phyloP scores from a whole-genome alignment of 2,329 filamentous ascomycete genomes.

The Pseudogymnoascus sp. region DNA sequence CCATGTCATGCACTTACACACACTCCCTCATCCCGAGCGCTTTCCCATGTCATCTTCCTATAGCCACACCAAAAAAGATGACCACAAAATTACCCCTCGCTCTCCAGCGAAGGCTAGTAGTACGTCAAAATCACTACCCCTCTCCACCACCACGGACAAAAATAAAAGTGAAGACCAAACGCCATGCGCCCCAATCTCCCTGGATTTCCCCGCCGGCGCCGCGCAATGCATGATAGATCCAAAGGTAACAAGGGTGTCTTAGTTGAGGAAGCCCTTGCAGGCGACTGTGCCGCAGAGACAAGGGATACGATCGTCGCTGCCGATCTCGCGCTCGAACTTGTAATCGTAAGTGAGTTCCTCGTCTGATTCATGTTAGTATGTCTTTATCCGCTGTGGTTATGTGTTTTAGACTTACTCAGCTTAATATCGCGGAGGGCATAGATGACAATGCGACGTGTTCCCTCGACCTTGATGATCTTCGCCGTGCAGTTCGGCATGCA shows the following conservation, averaged over 20 bases:
- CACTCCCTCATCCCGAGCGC: background rate
- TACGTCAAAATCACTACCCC: background rate
- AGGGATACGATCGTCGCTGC: constrained; percentile 88
- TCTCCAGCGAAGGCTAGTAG: background rate
- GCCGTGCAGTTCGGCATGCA: constrained; percentile 98
- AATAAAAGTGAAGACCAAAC: background rate
- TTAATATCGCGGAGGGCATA: constrained; percentile 93
- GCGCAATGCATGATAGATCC: constrained; percentile 5
- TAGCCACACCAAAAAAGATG: background rate
- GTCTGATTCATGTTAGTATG: constrained; percentile 46
- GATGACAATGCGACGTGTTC: constrained; percentile 96
- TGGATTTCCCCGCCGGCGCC: constrained; percentile 3
- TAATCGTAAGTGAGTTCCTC: constrained; percentile 99
- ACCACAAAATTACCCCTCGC: background rate
- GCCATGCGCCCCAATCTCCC: constrained; percentile 4
- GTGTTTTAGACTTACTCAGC: constrained; percentile 62
- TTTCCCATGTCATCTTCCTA: background rate
- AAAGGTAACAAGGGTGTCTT: constrained; percentile 26
- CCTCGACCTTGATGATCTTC: constrained; percentile 98
- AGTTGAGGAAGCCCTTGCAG: constrained; percentile 99
- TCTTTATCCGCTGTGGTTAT: background rate
- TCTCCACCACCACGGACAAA: background rate
- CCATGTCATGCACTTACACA: constrained; percentile 6
- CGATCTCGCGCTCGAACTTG: constrained; percentile 97
- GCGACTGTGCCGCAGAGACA: constrained; percentile 93